Percentiles rank a stretch among this genome's conserved stretches.
phyloP scores from a whole-genome alignment of 345 rosid genomes.

The Heritiera littoralis region DNA sequence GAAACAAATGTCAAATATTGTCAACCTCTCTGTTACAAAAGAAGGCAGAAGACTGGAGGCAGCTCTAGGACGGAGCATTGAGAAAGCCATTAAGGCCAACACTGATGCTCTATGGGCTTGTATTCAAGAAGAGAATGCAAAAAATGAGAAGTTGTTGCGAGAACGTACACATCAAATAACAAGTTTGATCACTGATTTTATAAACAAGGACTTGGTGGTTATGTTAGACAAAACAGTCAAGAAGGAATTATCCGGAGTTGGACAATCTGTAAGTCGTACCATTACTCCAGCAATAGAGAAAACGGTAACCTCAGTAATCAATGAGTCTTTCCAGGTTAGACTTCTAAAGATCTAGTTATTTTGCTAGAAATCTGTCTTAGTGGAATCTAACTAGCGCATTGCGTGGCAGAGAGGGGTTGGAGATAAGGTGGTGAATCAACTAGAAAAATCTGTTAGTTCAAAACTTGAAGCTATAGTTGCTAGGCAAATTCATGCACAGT shows the following conservation, averaged over 20 bases:
- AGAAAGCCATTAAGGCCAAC: slow-evolving; percentile 70
- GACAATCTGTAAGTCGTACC: slow-evolving; percentile 53
- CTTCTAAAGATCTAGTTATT: slow-evolving; percentile 21
- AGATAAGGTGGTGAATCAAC: slow-evolving; percentile 86
- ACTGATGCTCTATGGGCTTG: slow-evolving; percentile 47
- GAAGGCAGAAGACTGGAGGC: slow-evolving; percentile 82
- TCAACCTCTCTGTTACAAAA: slow-evolving; percentile 53
- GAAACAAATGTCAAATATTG: slow-evolving; percentile 68
- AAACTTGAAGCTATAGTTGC: slow-evolving; percentile 82
- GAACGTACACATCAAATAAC: slow-evolving; percentile 59
- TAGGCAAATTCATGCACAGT: slow-evolving; percentile 83
- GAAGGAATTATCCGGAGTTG: slow-evolving; percentile 65
- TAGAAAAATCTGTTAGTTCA: slow-evolving; percentile 75
- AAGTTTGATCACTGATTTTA: slow-evolving; percentile 45
- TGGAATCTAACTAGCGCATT: slow-evolving; percentile 24
- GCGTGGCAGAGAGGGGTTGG: slow-evolving; percentile 74
- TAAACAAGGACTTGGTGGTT: slow-evolving; percentile 62
- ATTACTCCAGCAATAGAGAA: slow-evolving; percentile 69
- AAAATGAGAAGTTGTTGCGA: slow-evolving; percentile 61
- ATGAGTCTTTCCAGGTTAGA: slow-evolving; percentile 87
- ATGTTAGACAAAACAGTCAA: slow-evolving; percentile 66
- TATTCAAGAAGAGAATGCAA: slow-evolving; percentile 20
- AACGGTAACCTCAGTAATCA: slow-evolving; percentile 59
- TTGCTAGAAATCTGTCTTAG: slow-evolving; percentile 9
- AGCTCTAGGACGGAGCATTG: slow-evolving; percentile 66